Conservation (phyloP, 768 basidiomycete genomes). For the Lactifluus rugatus region DNA sequence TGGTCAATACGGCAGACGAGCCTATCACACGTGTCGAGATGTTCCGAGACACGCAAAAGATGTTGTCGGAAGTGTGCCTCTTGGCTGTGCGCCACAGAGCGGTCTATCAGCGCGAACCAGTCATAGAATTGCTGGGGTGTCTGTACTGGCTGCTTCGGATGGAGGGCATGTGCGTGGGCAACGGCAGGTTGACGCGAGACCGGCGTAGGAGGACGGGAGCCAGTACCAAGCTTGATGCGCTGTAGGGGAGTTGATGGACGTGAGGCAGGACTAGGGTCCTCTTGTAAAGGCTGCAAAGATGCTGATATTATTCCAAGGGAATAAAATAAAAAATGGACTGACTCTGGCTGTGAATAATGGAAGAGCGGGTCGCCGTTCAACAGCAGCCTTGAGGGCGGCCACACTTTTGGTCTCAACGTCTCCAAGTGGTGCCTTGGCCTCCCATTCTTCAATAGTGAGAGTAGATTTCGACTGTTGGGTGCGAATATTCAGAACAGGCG, state of each 20-base stretch:
- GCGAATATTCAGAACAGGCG: conserved; percentile 20
- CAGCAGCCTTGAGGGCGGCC: conserved; percentile 47
- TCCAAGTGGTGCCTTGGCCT: conserved; percentile 64
- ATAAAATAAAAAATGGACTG: conserved; percentile 17
- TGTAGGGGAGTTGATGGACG: conserved; percentile 40
- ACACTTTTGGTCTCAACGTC: conserved; percentile 64
- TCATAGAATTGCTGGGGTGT: conserved; percentile 97
- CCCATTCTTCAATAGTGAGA: conserved; percentile 86
- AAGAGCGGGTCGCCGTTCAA: conserved; percentile 44
- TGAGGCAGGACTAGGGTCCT: conserved; percentile 31
- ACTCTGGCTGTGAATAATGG: conserved; percentile 56
- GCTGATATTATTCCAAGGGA: conserved; percentile 28
- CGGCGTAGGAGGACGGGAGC: conserved; percentile 26
- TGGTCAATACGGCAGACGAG: conserved; percentile 64
- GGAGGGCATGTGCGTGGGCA: conserved; percentile 41
- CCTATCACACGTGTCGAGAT: conserved; percentile 68
- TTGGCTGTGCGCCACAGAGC: conserved; percentile 86
- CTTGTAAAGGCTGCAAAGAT: conserved; percentile 31
- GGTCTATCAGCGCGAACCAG: conserved; percentile 86
- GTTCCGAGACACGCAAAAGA: conserved; percentile 62
- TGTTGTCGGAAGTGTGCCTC: conserved; percentile 88
- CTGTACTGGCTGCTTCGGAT: conserved; percentile 69
- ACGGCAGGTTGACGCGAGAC: conserved; percentile 8
- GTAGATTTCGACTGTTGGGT: conserved; percentile 31
- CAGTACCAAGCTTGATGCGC: conserved; percentile 3